Conservation (phyloP, 805 yeast species). For the Scheffersomyces coipomensis region DNA sequence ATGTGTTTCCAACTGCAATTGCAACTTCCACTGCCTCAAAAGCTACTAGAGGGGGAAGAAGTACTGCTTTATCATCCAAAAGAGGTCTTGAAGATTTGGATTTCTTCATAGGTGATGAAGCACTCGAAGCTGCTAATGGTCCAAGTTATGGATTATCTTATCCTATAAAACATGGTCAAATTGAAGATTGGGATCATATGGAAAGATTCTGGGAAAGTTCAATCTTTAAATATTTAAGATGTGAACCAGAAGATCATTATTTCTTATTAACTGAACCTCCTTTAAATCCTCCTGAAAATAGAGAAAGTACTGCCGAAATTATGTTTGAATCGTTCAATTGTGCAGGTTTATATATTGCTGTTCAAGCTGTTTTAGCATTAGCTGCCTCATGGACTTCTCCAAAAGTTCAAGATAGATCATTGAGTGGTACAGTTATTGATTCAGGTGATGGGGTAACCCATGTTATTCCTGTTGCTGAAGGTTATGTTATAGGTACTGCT, state of each 20-base stretch:
- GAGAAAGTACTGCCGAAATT: constrained; percentile 97
- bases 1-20: constrained; percentile 96
- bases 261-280: constrained; percentile 97
- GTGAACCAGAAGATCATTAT: constrained; percentile 99
- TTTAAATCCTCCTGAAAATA: constrained; percentile 97
- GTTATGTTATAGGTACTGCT: constrained; percentile 96
- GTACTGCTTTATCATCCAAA: constrained; percentile 58
- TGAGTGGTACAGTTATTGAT: constrained; percentile 98
- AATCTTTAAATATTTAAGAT: constrained; percentile 90
- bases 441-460: constrained; percentile 99
- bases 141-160: constrained; percentile 84
- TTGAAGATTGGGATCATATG: constrained; percentile 99
- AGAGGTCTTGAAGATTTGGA: constrained; percentile 93
- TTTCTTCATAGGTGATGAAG: constrained; percentile 95
- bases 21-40: constrained; percentile 63
- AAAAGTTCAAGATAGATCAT: constrained; percentile 89
- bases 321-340: constrained; percentile 99
- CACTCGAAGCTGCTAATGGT: constrained; percentile 85
- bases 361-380: constrained; percentile 95
- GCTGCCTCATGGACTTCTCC: constrained; percentile 99
- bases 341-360: constrained; percentile 97
- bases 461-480: constrained; percentile 98
- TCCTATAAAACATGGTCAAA: constrained; percentile 97
- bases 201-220: constrained; percentile 98
- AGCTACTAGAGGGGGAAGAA: constrained; percentile 42